Conservation (phyloP, 1,139 yeast genomes). For the Pichia cactophila region DNA sequence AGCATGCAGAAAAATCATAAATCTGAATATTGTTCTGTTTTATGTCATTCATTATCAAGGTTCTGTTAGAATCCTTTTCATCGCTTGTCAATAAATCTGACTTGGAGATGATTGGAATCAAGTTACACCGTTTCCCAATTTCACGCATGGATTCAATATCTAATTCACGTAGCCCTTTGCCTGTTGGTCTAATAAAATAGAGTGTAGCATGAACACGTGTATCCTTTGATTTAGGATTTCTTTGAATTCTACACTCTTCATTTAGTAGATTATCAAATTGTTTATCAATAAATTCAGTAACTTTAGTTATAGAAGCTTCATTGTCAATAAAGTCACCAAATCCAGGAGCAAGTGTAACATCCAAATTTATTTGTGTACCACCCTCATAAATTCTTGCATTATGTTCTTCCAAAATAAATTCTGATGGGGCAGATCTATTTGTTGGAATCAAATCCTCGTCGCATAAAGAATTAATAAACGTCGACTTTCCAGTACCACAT, state of each 20-base stretch:
- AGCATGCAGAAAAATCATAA: conserved; percentile 48
- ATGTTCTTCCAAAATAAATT: conserved; percentile 21
- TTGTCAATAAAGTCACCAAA: conserved; percentile 38
- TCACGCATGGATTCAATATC: conserved; percentile 78
- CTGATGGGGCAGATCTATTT: conserved; percentile 21
- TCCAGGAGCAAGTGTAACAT: conserved; percentile 38
- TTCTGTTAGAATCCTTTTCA: conserved; percentile 67
- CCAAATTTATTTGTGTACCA: conserved; percentile 36
- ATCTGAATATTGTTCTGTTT: conserved; percentile 72
- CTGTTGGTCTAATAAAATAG: conserved; percentile 86
- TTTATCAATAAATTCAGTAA: conserved; percentile 31
- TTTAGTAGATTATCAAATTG: conserved; percentile 35
- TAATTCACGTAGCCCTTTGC: conserved; percentile 67
- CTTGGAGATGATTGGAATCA: conserved; percentile 90
- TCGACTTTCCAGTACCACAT: conserved; percentile 55
- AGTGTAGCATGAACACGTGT: conserved; percentile 88
- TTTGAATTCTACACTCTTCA: conserved; percentile 40
- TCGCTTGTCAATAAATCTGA: conserved; percentile 79
- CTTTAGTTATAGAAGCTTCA: conserved; percentile 15
- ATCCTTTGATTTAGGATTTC: conserved; percentile 42
- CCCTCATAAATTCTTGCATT: conserved; percentile 30
- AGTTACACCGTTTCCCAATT: conserved; percentile 80
- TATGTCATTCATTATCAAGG: conserved; percentile 61
- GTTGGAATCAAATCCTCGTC: conserved; percentile 28
- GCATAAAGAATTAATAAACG: conserved; percentile 56